Evolutionary conservation across 106 monocot species (phyloP).

Genomic region (Xerophyta viscosa): DNA sequence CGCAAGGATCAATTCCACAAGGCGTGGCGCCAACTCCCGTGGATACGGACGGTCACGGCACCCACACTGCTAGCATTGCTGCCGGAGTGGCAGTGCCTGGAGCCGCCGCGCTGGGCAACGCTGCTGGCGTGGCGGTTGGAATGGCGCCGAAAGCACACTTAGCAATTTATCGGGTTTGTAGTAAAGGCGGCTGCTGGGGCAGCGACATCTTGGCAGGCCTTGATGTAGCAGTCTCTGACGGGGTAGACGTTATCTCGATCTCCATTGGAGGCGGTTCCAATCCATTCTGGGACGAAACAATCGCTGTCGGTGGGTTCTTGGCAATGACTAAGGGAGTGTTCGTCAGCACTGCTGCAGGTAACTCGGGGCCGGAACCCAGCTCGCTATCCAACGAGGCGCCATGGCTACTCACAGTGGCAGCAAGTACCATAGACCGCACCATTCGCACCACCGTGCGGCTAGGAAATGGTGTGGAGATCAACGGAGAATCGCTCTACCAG

Average conservation of each 20-base stretch:
- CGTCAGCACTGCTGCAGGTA: slow-evolving; percentile 14
- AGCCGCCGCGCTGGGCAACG: neutral
- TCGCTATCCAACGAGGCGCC: too few species aligned
- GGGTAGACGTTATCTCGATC: slow-evolving; percentile 20
- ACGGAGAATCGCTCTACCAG: slow-evolving; percentile 5
- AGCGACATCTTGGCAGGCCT: too few species aligned
- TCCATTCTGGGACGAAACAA: neutral
- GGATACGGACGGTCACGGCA: too few species aligned
- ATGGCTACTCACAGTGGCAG: slow-evolving; percentile 14
- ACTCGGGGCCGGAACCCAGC: slow-evolving; percentile 8
- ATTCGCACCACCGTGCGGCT: slow-evolving; percentile 7
- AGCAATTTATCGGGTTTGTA: slow-evolving; percentile 13
- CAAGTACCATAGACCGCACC: slow-evolving; percentile 11
- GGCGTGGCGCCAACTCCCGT: neutral
- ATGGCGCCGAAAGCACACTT: slow-evolving; percentile 22
- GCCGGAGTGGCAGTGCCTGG: neutral
- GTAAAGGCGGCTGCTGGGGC: neutral
- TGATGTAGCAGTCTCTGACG: too few species aligned
- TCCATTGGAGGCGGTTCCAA: neutral
- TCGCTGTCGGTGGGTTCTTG: slow-evolving; percentile 11
- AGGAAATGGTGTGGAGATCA: neutral
- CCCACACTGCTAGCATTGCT: too few species aligned
- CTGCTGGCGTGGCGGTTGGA: slow-evolving; percentile 6
- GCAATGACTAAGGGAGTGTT: slow-evolving; percentile 10
- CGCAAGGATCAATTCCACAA: too few species aligned